These are phyloP conservation scores for Abrus pulchellus DNA, from an alignment of 306 rosid genomes.

Conservation along the genomic window DNA sequence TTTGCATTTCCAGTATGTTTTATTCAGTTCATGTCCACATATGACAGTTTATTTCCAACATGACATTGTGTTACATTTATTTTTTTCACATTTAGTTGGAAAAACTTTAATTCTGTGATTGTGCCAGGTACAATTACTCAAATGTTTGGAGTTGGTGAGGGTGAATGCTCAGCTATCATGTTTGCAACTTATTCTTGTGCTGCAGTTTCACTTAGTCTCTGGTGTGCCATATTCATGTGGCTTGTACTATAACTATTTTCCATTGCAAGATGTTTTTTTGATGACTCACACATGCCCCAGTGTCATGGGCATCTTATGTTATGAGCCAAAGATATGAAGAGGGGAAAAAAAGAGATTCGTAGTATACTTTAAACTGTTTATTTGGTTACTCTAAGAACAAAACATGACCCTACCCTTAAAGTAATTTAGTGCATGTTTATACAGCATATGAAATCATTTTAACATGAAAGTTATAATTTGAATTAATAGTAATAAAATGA, in stretches of 20 bases:
- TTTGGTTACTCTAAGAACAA: too few species aligned
- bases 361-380: too few species aligned
- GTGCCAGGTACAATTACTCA: slow-evolving; percentile 53
- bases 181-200: slow-evolving; percentile 52
- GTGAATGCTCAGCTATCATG: slow-evolving; percentile 55
- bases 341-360: too few species aligned
- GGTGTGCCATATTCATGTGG: slow-evolving; percentile 56
- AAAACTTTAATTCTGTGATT: not conserved
- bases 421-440: too few species aligned
- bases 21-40: not conserved
- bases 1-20: not conserved
- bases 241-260: slow-evolving; percentile 36
- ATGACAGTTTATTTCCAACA: not conserved
- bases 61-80: not conserved
- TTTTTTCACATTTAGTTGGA: not conserved
- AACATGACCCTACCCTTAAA: too few species aligned
- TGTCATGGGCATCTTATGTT: not conserved
- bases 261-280: not conserved
- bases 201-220: slow-evolving; percentile 43
- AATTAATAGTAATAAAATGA: too few species aligned
- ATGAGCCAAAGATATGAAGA: not conserved
- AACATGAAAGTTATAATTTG: too few species aligned
- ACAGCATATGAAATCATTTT: too few species aligned
- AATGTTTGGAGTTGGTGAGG: slow-evolving; percentile 52
- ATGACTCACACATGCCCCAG: not conserved